A percentile compares a stretch with the other conserved stretches of the same genome.
These are phyloP conservation scores for Yarrowia bubula DNA, from an alignment of 805 yeast species.

Conservation along the genomic window DNA sequence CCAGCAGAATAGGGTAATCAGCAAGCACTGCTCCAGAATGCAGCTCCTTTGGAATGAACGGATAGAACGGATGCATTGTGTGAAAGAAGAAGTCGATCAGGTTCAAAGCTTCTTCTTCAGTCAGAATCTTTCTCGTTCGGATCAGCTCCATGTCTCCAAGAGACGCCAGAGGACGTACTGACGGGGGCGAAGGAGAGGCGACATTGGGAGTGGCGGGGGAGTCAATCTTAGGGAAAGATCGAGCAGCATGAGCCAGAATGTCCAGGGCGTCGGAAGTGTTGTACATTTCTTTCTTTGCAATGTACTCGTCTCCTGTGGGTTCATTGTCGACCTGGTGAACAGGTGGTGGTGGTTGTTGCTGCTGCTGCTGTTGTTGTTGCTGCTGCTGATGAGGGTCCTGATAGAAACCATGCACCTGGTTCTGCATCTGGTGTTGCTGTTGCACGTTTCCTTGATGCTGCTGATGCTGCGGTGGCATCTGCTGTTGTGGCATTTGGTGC, in stretches of 20 bases:
- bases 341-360: not conserved
- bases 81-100: conserved; percentile 53
- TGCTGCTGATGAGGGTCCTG: not conserved
- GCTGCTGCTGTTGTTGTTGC: not conserved
- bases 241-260: conserved; percentile 42
- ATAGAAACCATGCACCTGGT: not conserved
- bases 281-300: conserved; percentile 37
- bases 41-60: conserved; percentile 74
- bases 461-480: not conserved
- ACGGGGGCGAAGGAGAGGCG: not conserved
- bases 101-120: conserved; percentile 45
- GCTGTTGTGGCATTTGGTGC: too few species aligned
- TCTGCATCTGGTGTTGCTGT: not conserved
- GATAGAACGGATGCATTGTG: conserved; percentile 86
- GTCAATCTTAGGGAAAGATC: conserved; percentile 39
- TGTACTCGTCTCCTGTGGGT: conserved; percentile 30
- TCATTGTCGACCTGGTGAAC: not conserved
- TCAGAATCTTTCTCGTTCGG: conserved; percentile 49
- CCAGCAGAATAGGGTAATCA: conserved; percentile 74
- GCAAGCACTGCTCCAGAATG: conserved; percentile 65
- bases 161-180: conserved; percentile 4
- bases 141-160: conserved; percentile 65
- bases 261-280: conserved; percentile 43
- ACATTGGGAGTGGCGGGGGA: conserved; percentile 4
- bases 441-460: not conserved